A percentile compares a stretch with the other conserved stretches of the same genome.
phyloP scores from a whole-genome alignment of 1,284 basidiomycete genomes.

The Meira miltonrushii region DNA sequence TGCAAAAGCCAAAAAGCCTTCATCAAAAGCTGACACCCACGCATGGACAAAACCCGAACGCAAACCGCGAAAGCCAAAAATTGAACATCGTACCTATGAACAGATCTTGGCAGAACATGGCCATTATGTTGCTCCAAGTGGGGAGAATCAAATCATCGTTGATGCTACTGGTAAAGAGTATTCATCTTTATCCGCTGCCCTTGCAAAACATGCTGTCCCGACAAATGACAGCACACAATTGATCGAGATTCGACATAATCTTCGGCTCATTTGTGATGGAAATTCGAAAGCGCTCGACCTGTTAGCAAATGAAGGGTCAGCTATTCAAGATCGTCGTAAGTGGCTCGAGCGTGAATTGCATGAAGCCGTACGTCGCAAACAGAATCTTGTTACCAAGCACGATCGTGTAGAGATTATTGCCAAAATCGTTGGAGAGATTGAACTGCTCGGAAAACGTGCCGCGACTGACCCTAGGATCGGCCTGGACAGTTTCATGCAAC shows the following conservation, averaged over 20 bases:
- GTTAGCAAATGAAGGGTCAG: constrained; percentile 80
- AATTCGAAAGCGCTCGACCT: constrained; percentile 78
- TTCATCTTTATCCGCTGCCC: constrained; percentile 31
- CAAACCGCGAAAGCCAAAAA: constrained; percentile 34
- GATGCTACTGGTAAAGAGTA: constrained; percentile 40
- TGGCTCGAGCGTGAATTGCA: constrained; percentile 64
- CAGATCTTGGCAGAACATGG: constrained; percentile 44
- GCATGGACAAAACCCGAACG: constrained; percentile 34
- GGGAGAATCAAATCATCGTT: constrained; percentile 29
- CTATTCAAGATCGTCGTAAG: constrained; percentile 70
- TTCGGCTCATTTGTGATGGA: constrained; percentile 75
- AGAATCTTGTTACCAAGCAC: constrained; percentile 1
- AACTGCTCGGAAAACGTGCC: constrained; percentile 10
- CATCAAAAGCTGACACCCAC: constrained; percentile 5
- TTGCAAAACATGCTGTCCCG: constrained; percentile 54
- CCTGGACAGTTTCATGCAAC: neutral
- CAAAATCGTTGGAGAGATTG: constrained; percentile 23
- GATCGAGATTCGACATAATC: constrained; percentile 91
- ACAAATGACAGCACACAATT: constrained; percentile 76
- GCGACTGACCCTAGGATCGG: neutral
- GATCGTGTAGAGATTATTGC: constrained; percentile 27
- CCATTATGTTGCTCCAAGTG: constrained; percentile 14
- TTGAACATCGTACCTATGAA: constrained; percentile 50
- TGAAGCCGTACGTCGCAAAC: constrained; percentile 53
- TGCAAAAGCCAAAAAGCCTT: constrained; percentile 2